phyloP scores from a whole-genome alignment of 768 basidiomycete species.

The Boletales sp. region DNA sequence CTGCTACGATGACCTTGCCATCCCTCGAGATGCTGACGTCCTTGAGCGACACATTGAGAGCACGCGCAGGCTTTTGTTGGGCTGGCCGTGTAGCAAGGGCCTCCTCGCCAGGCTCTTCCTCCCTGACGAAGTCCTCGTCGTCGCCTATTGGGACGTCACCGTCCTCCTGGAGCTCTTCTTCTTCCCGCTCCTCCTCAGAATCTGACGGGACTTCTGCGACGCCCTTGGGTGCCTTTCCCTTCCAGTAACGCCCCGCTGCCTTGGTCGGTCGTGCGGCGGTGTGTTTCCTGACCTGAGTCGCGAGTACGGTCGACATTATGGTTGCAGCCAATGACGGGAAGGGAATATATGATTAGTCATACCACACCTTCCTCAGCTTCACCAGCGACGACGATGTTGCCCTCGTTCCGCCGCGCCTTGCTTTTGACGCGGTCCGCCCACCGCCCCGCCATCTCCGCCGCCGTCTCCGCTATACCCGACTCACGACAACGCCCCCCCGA shows the following conservation, averaged over 20 bases:
- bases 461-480: conserved; percentile 37
- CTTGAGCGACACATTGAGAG: conserved; percentile 71
- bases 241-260: conserved; percentile 86
- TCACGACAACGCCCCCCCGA: conserved; percentile 13
- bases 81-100: conserved; percentile 36
- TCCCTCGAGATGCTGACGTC: conserved; percentile 79
- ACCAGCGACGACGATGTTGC: conserved; percentile 18
- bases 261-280: conserved; percentile 75
- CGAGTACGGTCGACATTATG: conserved; percentile 31
- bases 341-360: conserved; percentile 22
- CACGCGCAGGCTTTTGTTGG: conserved; percentile 37
- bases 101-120: conserved; percentile 41
- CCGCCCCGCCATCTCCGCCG: conserved; percentile 68
- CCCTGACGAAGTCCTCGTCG: conserved; percentile 51
- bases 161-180: conserved; percentile 38
- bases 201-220: conserved; percentile 56
- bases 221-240: conserved; percentile 85
- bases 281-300: conserved; percentile 51
- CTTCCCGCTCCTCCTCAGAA: conserved; percentile 60
- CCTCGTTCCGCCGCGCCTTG: conserved; percentile 7
- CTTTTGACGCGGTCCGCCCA: conserved; percentile 11
- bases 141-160: conserved; percentile 60
- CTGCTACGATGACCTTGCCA: conserved; percentile 77
- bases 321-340: conserved; percentile 6
- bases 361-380: too few species aligned